phyloP scores from a whole-genome alignment of 106 monocot genomes.

The Amphibolis antarctica region DNA sequence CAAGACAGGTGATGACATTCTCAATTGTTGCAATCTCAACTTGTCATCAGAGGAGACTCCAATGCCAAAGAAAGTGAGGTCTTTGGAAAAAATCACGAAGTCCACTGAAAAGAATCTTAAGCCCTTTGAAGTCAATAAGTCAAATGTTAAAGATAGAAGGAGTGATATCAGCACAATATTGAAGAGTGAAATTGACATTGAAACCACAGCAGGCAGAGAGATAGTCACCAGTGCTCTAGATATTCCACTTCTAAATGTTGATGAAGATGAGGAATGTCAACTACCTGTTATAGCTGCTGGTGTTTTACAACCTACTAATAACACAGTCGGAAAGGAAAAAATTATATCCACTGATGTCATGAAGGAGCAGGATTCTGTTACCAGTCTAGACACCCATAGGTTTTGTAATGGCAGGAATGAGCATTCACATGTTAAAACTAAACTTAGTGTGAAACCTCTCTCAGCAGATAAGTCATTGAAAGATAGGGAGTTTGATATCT shows the following conservation, averaged over 20 bases:
- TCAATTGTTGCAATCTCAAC: not conserved
- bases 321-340: too few relatives aligned
- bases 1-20: not conserved
- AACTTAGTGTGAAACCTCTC: not conserved
- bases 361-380: not conserved
- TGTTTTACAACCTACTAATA: too few relatives aligned
- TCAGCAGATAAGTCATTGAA: constrained; percentile 5
- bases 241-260: constrained; percentile 7
- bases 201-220: constrained; percentile 9
- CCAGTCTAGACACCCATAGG: constrained; percentile 3
- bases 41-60: too few relatives aligned
- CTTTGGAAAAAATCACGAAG: constrained; percentile 5
- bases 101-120: constrained; percentile 1
- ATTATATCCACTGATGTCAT: too few relatives aligned
- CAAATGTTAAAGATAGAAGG: constrained; percentile 3
- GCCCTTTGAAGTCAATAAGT: constrained; percentile 4
- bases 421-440: not conserved
- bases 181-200: constrained; percentile 13
- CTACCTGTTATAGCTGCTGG: not conserved
- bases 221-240: constrained; percentile 10
- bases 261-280: constrained; percentile 15
- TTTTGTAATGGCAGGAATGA: not conserved
- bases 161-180: constrained; percentile 7
- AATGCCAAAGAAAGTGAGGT: constrained; percentile 6
- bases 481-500: too few relatives aligned